These are phyloP conservation scores for Cutaneotrichosporon cutaneum DNA, from an alignment of 1,284 basidiomycete species.

Conservation along the genomic window DNA sequence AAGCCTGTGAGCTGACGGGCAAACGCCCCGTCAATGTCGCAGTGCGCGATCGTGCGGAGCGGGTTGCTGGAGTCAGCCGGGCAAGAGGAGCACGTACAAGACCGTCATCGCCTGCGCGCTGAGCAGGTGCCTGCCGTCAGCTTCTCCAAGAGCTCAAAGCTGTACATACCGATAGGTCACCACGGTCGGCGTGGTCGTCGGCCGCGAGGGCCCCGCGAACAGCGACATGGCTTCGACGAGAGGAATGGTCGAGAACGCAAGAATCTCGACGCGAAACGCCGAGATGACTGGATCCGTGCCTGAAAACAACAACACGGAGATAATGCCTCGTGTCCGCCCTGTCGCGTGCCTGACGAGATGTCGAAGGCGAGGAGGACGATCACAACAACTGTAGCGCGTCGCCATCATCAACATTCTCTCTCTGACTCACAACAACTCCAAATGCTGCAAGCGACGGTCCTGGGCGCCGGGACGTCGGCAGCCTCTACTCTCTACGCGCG, in stretches of 20 bases:
- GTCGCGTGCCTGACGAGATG: not conserved
- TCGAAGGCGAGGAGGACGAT: not conserved
- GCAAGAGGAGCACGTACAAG: slow-evolving; percentile 27
- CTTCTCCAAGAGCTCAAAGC: too few species aligned
- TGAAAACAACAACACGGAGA: slow-evolving; percentile 5
- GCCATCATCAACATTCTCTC: not conserved
- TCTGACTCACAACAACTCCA: not conserved
- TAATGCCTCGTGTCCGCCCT: not conserved
- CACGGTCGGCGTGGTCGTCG: not conserved
- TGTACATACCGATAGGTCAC: slow-evolving; percentile 17
- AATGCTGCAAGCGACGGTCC: slow-evolving; percentile 29
- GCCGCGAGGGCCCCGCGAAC: not conserved
- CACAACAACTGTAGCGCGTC: not conserved
- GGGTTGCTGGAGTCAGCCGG: slow-evolving; percentile 35
- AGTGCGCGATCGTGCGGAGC: slow-evolving; percentile 68
- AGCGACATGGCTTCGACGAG: not conserved
- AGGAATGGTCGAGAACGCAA: not conserved
- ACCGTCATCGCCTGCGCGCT: slow-evolving; percentile 47
- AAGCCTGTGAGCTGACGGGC: slow-evolving; percentile 54
- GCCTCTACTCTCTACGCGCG: slow-evolving; percentile 30
- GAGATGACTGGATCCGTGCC: not conserved
- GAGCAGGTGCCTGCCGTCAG: slow-evolving; percentile 39
- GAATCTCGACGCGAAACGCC: not conserved
- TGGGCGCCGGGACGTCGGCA: slow-evolving; percentile 36
- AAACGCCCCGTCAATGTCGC: slow-evolving; percentile 92